Base-by-base conservation (phyloP, 2,329 filamentous ascomycete genomes). In the Epichloe baconii region DNA sequence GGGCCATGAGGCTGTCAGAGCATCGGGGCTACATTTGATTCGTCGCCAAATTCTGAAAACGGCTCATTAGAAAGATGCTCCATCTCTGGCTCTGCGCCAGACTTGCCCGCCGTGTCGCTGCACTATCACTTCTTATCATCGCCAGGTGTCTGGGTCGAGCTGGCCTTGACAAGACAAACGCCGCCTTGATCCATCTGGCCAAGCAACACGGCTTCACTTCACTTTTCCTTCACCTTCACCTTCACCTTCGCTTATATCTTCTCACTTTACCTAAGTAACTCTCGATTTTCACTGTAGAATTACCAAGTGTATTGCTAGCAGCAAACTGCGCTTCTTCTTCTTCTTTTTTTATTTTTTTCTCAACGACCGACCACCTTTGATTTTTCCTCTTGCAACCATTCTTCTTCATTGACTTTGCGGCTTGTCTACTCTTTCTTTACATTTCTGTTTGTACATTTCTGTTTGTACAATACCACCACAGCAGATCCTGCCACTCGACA, bases 101-200 rank as follows among this genome's bases (percentile, higher is more conserved):
- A 8, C 49, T 0, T 14, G 10, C 10, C 5, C 36, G 21, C 41
- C 3, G 4, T 8, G 11, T 15, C 14, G 0, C 14, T 21, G 44
- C 52, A 23, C 55, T 64, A 64, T 56, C 62, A 56, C 12, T 44
- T 51, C 15, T 59, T 63, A 62, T 62, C 60, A 51, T 40, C 19
- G 35, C 23, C 53, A 44, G 51, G 62, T 61, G 62, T 62, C 61
- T 57, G 53, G 42, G 47, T 47, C 53, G 61, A 60, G 62, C 56
- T 55, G 45, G 41, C 46, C 43, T 17, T 21, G 23, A 15, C 19
- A 44, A 21, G 21, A 19, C n/a, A 26, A 15, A 21, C 31, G n/a
- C 17, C 17, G 34, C 44, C 44, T 36, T 48, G 37, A 10, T 21
- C 21, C n/a, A 19, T 41, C n/a, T n/a, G 17, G n/a, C 5, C n/a